Percentiles rank a stretch among this genome's conserved stretches.
These are phyloP conservation scores for Trichoderma orchidacearum DNA, from an alignment of 495 filamentous ascomycete species.

Conservation along the genomic window DNA sequence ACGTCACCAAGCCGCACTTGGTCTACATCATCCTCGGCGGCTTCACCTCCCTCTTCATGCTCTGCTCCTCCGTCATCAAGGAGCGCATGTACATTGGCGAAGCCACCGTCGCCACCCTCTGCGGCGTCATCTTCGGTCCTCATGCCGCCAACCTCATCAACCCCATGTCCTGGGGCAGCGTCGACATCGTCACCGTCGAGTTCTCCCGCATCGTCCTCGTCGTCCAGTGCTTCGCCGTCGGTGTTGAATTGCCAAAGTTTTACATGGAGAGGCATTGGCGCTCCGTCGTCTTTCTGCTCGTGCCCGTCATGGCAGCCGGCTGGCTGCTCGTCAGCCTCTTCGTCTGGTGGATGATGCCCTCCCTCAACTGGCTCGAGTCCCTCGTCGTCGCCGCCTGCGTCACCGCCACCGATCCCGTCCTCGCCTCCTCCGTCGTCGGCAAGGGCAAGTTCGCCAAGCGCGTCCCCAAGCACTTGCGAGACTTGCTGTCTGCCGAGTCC, in stretches of 20 bases:
- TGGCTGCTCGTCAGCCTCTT: constrained; percentile 94
- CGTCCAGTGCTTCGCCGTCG: constrained; percentile 98
- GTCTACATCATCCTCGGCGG: constrained; percentile 97
- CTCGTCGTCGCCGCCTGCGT: constrained; percentile 83
- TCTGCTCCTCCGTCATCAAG: constrained; percentile 95
- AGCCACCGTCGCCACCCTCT: constrained; percentile 90
- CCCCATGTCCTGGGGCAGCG: constrained; percentile 75
- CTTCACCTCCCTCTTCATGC: constrained; percentile 97
- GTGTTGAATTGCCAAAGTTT: constrained; percentile 91
- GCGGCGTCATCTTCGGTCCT: constrained; percentile 94
- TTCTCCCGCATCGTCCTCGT: constrained; percentile 96
- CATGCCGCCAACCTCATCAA: constrained; percentile 87
- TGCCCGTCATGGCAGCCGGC: constrained; percentile 95
- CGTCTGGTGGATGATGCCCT: constrained; percentile 86
- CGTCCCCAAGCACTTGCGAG: constrained; percentile 92
- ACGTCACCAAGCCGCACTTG: constrained; percentile 89
- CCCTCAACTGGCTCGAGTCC: constrained; percentile 77
- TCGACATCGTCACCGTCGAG: constrained; percentile 91
- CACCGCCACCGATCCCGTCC: constrained; percentile 93
- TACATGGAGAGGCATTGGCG: constrained; percentile 99
- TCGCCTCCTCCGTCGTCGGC: constrained; percentile 95
- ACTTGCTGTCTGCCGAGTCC: constrained; percentile 90
- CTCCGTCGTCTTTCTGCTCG: constrained; percentile 73
- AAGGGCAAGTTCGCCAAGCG: constrained; percentile 98
- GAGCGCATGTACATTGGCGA: constrained; percentile 98